phyloP scores from a whole-genome alignment of 495 filamentous ascomycete species.

The Chaetomium cochliodes region DNA sequence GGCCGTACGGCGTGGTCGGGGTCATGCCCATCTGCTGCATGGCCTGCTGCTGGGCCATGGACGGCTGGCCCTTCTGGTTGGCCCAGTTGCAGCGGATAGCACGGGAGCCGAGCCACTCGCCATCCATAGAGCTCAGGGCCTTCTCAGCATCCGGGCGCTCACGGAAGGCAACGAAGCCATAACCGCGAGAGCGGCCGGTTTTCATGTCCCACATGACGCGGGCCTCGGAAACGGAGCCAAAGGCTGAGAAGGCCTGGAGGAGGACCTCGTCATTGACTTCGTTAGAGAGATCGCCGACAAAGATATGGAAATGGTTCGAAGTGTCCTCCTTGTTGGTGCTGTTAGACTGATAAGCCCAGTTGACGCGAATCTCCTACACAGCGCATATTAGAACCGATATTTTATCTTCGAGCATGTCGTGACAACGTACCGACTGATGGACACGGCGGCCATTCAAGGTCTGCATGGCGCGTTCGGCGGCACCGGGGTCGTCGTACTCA shows the following conservation, averaged over 20 bases:
- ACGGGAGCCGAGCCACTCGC: conserved; percentile 97
- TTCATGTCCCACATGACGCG: conserved; percentile 99
- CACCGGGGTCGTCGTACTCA: conserved; percentile 96
- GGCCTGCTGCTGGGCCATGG: conserved; percentile 93
- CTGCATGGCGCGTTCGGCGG: conserved; percentile 94
- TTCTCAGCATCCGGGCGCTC: conserved; percentile 94
- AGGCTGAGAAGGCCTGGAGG: conserved; percentile 92
- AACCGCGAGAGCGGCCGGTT: conserved; percentile 94
- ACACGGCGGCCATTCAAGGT: conserved; percentile 93
- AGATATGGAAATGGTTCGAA: conserved; percentile 98
- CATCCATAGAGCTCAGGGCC: conserved; percentile 95
- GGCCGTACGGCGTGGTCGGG: conserved; percentile 91
- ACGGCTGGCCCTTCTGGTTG: conserved; percentile 98
- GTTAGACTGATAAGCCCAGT: conserved; percentile 99
- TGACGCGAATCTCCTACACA: conserved; percentile 92
- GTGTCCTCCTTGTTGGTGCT: conserved; percentile 94
- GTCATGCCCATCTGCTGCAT: conserved; percentile 99
- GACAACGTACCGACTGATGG: conserved; percentile 76
- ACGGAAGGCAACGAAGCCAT: conserved; percentile 97
- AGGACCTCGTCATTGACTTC: conserved; percentile 98
- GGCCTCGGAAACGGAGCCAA: conserved; percentile 96
- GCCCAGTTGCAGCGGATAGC: conserved; percentile 99
- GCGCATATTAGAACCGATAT: conserved; percentile 10
- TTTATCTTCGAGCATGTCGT: background rate
- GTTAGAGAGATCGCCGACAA: conserved; percentile 96